Percentiles rank a stretch among this genome's conserved stretches.
Conservation (phyloP, 192 early-diverging fungal genomes). For the Martensiomyces pterosporus region DNA sequence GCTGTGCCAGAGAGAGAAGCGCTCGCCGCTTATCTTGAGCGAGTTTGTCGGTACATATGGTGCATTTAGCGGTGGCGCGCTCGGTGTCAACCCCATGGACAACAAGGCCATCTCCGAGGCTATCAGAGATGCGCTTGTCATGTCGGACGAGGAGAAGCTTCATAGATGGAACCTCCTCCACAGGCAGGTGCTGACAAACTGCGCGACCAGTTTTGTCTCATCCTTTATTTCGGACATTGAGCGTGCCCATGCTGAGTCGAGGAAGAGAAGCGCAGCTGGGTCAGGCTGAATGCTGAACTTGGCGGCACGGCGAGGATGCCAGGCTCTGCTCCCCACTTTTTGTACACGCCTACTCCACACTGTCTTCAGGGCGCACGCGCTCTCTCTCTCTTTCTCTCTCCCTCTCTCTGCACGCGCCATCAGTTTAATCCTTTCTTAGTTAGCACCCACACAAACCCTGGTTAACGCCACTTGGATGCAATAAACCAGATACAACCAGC, state of each 20-base stretch:
- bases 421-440: too few species aligned
- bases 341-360: too few species aligned
- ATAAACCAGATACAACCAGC: too few species aligned
- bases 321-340: too few species aligned
- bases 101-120: constrained; percentile 81
- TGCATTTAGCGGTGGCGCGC: constrained; percentile 72
- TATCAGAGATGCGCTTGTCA: constrained; percentile 83
- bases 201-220: constrained; percentile 64
- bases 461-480: too few species aligned
- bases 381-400: too few species aligned
- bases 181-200: constrained; percentile 63
- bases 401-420: too few species aligned
- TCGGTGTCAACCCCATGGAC: constrained; percentile 98
- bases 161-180: constrained; percentile 71
- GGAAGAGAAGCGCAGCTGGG: neutral
- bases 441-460: too few species aligned
- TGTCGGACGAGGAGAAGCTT: constrained; percentile 72
- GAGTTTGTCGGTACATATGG: constrained; percentile 98
- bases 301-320: too few species aligned
- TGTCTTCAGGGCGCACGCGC: too few species aligned
- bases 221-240: constrained; percentile 52
- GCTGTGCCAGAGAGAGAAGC: constrained; percentile 81
- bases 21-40: constrained; percentile 82
- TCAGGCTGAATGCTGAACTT: neutral
- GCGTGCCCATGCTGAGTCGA: constrained; percentile 16